These are phyloP conservation scores for Trapa incisa DNA, from an alignment of 345 rosid species.

Conservation along the genomic window DNA sequence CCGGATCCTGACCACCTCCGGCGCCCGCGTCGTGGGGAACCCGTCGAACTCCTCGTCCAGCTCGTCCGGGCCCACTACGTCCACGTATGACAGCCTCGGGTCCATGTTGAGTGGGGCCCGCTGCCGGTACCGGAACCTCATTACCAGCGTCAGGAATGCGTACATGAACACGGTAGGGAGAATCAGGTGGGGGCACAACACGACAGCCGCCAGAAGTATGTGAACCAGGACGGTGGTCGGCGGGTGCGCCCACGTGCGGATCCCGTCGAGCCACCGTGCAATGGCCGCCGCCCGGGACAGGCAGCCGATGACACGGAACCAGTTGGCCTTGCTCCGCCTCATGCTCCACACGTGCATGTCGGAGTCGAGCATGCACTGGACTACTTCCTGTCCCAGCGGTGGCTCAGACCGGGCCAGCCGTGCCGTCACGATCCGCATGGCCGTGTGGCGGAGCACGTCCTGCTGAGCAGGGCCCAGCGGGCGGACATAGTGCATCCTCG, in stretches of 20 bases:
- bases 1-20: slow-evolving; percentile 46
- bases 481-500: slow-evolving; percentile 68
- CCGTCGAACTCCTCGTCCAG: slow-evolving; percentile 87
- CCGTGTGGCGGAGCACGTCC: slow-evolving; percentile 71
- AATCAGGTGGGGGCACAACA: slow-evolving; percentile 61
- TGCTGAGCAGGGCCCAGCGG: slow-evolving; percentile 71
- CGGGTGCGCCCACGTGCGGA: slow-evolving; percentile 61
- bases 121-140: slow-evolving; percentile 46
- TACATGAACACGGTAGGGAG: slow-evolving; percentile 84
- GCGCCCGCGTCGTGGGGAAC: slow-evolving; percentile 45
- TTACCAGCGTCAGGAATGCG: slow-evolving; percentile 46
- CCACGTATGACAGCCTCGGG: slow-evolving; percentile 54
- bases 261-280: slow-evolving; percentile 59
- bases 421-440: slow-evolving; percentile 67
- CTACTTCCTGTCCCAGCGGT: slow-evolving; percentile 75
- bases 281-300: slow-evolving; percentile 47
- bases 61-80: slow-evolving; percentile 53
- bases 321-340: slow-evolving; percentile 85
- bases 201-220: slow-evolving; percentile 46
- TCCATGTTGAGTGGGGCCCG: slow-evolving; percentile 41
- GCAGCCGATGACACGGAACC: slow-evolving; percentile 71
- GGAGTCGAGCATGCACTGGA: slow-evolving; percentile 63
- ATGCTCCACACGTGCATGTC: slow-evolving; percentile 89
- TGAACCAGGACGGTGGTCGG: slow-evolving; percentile 64
- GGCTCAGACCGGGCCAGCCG: slow-evolving; percentile 69